A percentile compares a stretch with the other conserved stretches of the same genome.
These are phyloP conservation scores for Vigna trinervia DNA, from an alignment of 306 rosid species.

Conservation along the genomic window DNA sequence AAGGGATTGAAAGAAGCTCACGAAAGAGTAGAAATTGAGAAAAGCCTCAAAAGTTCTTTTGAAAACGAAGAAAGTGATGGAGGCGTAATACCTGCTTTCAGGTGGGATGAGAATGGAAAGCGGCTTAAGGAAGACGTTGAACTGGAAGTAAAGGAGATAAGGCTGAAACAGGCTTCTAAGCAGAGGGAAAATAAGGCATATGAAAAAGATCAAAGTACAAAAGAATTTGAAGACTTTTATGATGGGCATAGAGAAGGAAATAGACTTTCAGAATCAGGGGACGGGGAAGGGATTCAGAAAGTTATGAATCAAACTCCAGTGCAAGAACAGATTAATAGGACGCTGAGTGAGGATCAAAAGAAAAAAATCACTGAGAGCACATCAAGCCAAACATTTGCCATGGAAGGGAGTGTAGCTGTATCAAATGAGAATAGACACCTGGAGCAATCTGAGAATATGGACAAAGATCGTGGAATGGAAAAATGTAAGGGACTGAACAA, in stretches of 20 bases:
- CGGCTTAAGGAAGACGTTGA: background rate
- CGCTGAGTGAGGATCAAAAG: slow-evolving; percentile 38
- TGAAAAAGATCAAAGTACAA: background rate
- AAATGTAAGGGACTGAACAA: background rate
- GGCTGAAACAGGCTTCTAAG: background rate
- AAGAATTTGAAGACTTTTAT: background rate
- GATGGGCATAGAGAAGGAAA: slow-evolving; percentile 2
- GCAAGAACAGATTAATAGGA: slow-evolving; percentile 35
- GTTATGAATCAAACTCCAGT: slow-evolving; percentile 3
- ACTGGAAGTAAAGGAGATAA: slow-evolving; percentile 1
- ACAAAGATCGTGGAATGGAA: background rate
- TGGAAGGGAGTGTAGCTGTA: background rate
- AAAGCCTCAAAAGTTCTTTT: background rate
- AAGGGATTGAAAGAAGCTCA: slow-evolving; percentile 2
- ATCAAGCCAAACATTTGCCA: background rate
- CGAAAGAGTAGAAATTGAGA: slow-evolving; percentile 6
- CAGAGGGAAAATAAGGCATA: background rate
- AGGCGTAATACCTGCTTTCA: background rate
- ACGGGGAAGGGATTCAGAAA: background rate
- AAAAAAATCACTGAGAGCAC: slow-evolving; percentile 36
- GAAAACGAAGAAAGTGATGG: background rate
- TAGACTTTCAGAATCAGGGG: background rate
- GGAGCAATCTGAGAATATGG: background rate
- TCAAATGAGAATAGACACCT: slow-evolving; percentile 9
- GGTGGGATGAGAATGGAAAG: slow-evolving; percentile 3